Evolutionary conservation across 176 grass and related monocot genomes (phyloP), one percentile per base, ranked within the genome.

Genomic region (Oryza glaberrima): DNA sequence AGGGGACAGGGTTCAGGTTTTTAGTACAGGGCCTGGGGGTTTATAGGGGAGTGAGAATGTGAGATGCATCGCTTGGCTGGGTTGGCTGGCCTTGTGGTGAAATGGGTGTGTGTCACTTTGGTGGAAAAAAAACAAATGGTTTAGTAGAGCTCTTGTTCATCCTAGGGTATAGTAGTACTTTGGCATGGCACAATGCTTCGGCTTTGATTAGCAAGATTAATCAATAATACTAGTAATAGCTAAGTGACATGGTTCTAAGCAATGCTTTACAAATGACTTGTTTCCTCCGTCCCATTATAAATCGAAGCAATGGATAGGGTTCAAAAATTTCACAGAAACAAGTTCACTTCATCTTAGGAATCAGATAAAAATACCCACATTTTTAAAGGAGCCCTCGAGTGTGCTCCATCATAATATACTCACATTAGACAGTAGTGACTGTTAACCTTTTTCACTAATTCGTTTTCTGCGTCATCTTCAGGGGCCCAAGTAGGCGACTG

Each of bases 111-210:
- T 83, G 47, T 54, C 20, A 74, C 61, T 72, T 79, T 80, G 73
- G 88, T 92, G 79, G 44, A 84, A 94, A 88, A 94, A 88, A 94
- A 32, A 32, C 30, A 92, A 88, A 94, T 88, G 78, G 74, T 78
- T 41, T 41, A 73, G 70, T 78, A 80, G 52, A 78, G 75, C 75
- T 94, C 87, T 84, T 89, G 25, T 46, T 86, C 79, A 60, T 67
- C 77, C n/a, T 77, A 47, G n/a, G 20, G 15, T 70, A 60, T 17
- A 30, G 25, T 17, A 30, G 25, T 46, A 10, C 38, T 40, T 28
- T 81, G 38, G 15, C 52, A 32, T 65, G 43, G 13, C 32, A 44
- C 4, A 34, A 10, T n/a, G 67, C 40, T 71, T 52, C 23, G 41
- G 38, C 10, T 22, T 76, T 41, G 7, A 41, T 41, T 12, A 23